Percentiles rank a stretch among this genome's conserved stretches.
phyloP scores from a whole-genome alignment of 2,329 filamentous ascomycete species.

The Capronia americana region DNA sequence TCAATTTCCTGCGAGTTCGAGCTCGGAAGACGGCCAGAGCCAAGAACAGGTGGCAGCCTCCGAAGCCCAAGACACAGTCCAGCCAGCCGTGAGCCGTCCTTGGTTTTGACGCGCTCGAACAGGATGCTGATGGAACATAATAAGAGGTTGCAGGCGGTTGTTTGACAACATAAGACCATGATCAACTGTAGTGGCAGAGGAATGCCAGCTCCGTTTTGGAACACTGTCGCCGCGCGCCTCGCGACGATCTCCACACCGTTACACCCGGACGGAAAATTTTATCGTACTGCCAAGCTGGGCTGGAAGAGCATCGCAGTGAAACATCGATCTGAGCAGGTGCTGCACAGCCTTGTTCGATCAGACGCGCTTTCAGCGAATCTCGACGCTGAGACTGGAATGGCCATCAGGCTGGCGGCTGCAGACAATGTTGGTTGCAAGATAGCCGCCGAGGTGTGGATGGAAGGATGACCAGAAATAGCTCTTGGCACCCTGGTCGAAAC shows the following conservation, averaged over 20 bases:
- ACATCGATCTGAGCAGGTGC: neutral
- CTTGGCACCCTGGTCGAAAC: slow-evolving; percentile 30
- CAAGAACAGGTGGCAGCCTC: slow-evolving; percentile 9
- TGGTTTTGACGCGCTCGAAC: neutral
- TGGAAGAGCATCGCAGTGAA: slow-evolving; percentile 7
- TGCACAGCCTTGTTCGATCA: slow-evolving; percentile 28
- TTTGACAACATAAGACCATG: neutral
- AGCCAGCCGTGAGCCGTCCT: neutral
- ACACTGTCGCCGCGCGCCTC: neutral
- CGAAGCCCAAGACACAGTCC: neutral
- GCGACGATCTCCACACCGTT: neutral
- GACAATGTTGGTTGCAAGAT: slow-evolving; percentile 5
- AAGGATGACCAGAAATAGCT: slow-evolving; percentile 22
- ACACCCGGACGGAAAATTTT: neutral
- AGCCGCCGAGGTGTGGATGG: slow-evolving; percentile 21
- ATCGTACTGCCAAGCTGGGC: neutral
- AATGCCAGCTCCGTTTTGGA: neutral
- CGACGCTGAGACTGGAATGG: slow-evolving; percentile 16
- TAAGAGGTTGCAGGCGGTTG: neutral
- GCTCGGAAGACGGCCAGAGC: neutral
- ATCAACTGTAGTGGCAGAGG: slow-evolving; percentile 1
- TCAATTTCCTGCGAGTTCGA: neutral
- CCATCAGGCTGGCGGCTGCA: slow-evolving; percentile 31
- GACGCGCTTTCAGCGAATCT: slow-evolving; percentile 25
- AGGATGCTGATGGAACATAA: neutral